Evolutionary conservation across 148 eudicot species (phyloP).

Genomic region (Persicaria tinctoria): DNA sequence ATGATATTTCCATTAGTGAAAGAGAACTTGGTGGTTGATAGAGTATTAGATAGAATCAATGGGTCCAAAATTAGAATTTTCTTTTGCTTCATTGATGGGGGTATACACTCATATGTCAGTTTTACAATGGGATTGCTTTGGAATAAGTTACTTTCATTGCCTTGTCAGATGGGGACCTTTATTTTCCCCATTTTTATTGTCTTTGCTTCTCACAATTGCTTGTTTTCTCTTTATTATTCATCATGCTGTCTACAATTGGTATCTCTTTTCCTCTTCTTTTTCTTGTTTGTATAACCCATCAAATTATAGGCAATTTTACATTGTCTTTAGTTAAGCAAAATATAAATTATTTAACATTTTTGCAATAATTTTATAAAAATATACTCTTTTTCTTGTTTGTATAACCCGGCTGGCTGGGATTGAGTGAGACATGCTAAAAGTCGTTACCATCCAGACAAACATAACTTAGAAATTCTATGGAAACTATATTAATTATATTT

Average conservation of each 20-base stretch:
- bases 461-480: too few species aligned
- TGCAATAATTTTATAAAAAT: too few species aligned
- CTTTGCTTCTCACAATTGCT: slow-evolving; percentile 3
- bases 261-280: too few species aligned
- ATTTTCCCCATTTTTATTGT: slow-evolving; percentile 3
- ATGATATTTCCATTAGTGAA: slow-evolving; percentile 5
- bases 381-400: too few species aligned
- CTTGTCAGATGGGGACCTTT: slow-evolving; percentile 9
- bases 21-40: slow-evolving; percentile 6
- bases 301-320: too few species aligned
- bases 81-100: neutral
- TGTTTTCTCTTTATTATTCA: neutral
- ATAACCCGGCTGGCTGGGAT: too few species aligned
- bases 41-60: neutral
- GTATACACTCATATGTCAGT: neutral
- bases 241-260: neutral
- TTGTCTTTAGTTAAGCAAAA: too few species aligned
- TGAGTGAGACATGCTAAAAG: too few species aligned
- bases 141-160: slow-evolving; percentile 9
- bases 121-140: neutral
- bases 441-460: too few species aligned
- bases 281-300: too few species aligned
- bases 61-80: slow-evolving; percentile 1
- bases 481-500: too few species aligned
- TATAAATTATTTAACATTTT: too few species aligned